These are phyloP conservation scores for Perilla frutescens DNA, from an alignment of 257 asterid genomes.

Conservation along the genomic window DNA sequence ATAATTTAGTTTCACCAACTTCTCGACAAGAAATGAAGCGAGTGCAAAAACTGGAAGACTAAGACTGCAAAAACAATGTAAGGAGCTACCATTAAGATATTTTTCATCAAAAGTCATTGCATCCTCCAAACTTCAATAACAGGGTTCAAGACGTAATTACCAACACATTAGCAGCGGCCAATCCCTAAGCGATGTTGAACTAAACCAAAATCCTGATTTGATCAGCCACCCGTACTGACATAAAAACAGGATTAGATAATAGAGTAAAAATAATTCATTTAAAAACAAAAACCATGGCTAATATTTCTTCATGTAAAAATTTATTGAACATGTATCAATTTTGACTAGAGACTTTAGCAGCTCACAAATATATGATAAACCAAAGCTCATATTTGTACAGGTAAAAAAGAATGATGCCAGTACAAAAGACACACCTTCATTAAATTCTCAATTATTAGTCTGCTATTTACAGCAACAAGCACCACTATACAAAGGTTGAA, in stretches of 20 bases:
- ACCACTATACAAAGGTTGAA: slow-evolving; percentile 99
- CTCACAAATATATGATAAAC: slow-evolving; percentile 18
- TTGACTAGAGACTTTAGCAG: slow-evolving; percentile 19
- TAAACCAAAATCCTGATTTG: slow-evolving; percentile 84
- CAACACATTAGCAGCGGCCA: slow-evolving; percentile 99
- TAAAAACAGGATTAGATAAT: slow-evolving; percentile 34
- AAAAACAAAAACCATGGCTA: neutral
- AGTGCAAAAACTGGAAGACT: slow-evolving; percentile 84
- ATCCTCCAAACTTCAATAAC: slow-evolving; percentile 4
- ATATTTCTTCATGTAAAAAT: slow-evolving; percentile 8
- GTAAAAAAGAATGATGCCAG: slow-evolving; percentile 2
- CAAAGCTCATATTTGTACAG: slow-evolving; percentile 14
- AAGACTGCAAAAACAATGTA: slow-evolving; percentile 58
- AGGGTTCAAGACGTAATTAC: slow-evolving; percentile 48
- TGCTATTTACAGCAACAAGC: slow-evolving; percentile 96
- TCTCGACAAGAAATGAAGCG: slow-evolving; percentile 85
- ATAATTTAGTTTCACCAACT: slow-evolving; percentile 57
- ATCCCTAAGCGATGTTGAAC: slow-evolving; percentile 83
- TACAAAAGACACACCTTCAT: slow-evolving; percentile 73
- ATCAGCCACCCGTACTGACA: slow-evolving; percentile 97
- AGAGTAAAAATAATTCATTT: slow-evolving; percentile 16
- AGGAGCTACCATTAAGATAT: slow-evolving; percentile 1
- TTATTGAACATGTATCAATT: slow-evolving; percentile 8
- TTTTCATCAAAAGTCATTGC: slow-evolving; percentile 4
- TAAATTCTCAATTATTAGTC: slow-evolving; percentile 95